phyloP scores from a whole-genome alignment of 768 basidiomycete species.

The Suillus subluteus region DNA sequence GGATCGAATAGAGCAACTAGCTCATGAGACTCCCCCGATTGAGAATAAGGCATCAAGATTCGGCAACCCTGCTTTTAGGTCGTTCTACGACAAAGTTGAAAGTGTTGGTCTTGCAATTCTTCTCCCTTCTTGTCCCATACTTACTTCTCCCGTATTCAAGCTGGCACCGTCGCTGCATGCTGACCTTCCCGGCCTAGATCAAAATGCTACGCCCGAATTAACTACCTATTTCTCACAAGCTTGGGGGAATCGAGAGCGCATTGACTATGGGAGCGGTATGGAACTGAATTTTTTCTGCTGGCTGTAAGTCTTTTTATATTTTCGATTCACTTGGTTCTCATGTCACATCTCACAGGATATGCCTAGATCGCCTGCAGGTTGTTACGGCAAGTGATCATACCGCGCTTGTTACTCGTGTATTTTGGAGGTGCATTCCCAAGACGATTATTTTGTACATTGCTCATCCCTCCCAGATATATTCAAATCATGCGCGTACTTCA shows the following conservation, averaged over 20 bases:
- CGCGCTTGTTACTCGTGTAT: conserved; percentile 79
- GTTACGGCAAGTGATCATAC: conserved; percentile 65
- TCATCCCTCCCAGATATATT: conserved; percentile 56
- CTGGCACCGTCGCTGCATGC: conserved; percentile 59
- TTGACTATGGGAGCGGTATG: conserved; percentile 99
- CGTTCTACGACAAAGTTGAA: conserved; percentile 82
- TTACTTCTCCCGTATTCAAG: conserved; percentile 36
- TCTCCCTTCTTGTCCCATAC: not conserved
- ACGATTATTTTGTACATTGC: not conserved
- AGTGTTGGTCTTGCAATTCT: conserved; percentile 48
- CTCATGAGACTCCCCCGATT: conserved; percentile 76
- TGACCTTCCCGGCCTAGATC: conserved; percentile 57
- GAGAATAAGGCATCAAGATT: conserved; percentile 92
- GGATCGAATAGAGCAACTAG: conserved; percentile 66
- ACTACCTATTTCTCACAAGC: conserved; percentile 80
- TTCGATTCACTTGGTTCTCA: not conserved
- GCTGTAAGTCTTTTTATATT: conserved; percentile 61
- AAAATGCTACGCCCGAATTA: conserved; percentile 66
- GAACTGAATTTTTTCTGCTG: conserved; percentile 97
- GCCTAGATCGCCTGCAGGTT: conserved; percentile 73
- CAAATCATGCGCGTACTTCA: conserved; percentile 85
- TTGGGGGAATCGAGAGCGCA: conserved; percentile 90
- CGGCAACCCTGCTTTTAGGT: conserved; percentile 95
- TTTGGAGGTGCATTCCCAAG: conserved; percentile 70
- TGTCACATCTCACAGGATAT: conserved; percentile 59